Evolutionary conservation across 768 basidiomycete genomes (phyloP), one percentile per base, ranked within the genome.

Genomic region (Russula compacta): DNA sequence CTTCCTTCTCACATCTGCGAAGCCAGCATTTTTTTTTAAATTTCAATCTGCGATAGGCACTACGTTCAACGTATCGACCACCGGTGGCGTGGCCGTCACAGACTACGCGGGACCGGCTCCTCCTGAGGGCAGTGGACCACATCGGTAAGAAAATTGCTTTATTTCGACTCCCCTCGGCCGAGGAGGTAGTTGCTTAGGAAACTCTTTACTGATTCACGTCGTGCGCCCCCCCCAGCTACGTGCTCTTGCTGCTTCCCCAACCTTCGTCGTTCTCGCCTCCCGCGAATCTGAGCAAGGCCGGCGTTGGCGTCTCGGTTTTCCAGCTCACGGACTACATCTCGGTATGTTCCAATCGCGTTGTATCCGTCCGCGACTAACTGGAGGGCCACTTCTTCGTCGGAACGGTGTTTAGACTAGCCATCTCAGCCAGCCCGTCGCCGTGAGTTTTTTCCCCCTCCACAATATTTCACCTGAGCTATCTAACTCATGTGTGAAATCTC

Each of bases 31-130:
- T 48, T 9, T 32, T 32, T 6, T 9, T n/a, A n/a, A 4, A 14
- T 42, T 42, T 42, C 40, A 6, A 1, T 42, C 12, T 38, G 8
- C 9, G 36, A 38, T 17, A 66, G 53, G 46, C 17, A 43, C 5
- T 57, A 11, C 24, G 14, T 6, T 54, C 15, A 69, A 69, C n/a
- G 70, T 85, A 35, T 74, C 75, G 51, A 78, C 76, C 64, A 63
- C 73, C 5, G 72, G 75, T n/a, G 80, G 75, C 5, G 76, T 74
- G 24, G 73, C 70, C 39, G 79, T 89, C 65, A 89, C 86, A 10
- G 72, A 74, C 43, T 92, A 90, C 68, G 83, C 83, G 53, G 86
- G 87, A 15, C 89, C 89, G 55, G 80, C 79, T 56, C 89, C 89
- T 56, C 74, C 84, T 19, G 70, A 76, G 32, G 87, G 87, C 35